Base-by-base conservation (phyloP, 495 filamentous ascomycete genomes). In the Hyaloscypha variabilis region DNA sequence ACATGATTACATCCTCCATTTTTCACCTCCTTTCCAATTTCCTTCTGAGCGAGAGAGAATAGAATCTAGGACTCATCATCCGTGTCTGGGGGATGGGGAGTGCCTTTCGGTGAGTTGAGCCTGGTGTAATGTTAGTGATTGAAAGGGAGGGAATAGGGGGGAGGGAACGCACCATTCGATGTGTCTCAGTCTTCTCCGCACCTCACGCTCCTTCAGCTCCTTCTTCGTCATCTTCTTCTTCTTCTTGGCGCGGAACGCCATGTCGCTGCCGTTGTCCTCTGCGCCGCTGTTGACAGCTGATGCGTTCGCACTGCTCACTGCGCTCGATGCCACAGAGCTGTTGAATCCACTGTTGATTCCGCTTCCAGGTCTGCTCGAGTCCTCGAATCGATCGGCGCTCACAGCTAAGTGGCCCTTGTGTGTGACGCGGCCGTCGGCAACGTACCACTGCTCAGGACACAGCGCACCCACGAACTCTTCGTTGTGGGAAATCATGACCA, bases 401-500 rank as follows among this genome's bases (percentile, higher is more conserved):
- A 94, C 83, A 36, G 90, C 87, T 24, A 85, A 77, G 72, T 88
- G 86, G 69, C 91, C 93, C 72, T 93, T 93, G 79, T 93, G 86
- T 17, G 90, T 89, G 60, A 99, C 86, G 21, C 90, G 88, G 3
- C 95, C 95, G 69, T 93, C 91, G 67, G 87, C 89, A 63, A 99
- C 90, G 78, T 97, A 90, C 89, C 95, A 94, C 76, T 97, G 93
- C 79, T 99, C 95, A 24, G 89, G 88, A 74, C 94, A 93, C 13
- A 99, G 88, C 3, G 94, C 94, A 66, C 93, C 92, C 53, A 98
- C 94, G 73, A 99, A 99, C 76, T 99, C 96, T 72, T 97, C 91
- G 86, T 98, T 97, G 82, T 99, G 95, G 69, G 94, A 97, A 74
- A 99, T 99, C 90, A 99, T 96, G 66, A 98, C 91, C 2, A 98